A percentile compares a stretch with the other conserved stretches of the same genome.
Conservation (phyloP, 257 asterid species). For the Solanum chmielewskii region DNA sequence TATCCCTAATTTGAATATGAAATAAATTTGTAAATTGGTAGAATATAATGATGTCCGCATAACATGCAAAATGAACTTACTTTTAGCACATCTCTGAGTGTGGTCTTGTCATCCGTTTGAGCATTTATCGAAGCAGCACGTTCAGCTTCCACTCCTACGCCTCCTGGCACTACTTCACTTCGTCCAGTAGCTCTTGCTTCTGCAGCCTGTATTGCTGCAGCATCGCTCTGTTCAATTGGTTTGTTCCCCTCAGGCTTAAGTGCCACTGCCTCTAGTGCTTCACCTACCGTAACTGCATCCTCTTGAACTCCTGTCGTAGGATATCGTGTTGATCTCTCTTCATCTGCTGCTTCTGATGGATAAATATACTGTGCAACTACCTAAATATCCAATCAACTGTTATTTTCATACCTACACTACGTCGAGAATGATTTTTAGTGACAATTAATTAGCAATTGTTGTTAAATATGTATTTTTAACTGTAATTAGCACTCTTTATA, state of each 20-base stretch:
- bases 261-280: conserved; percentile 59
- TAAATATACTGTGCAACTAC: conserved; percentile 30
- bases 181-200: conserved; percentile 52
- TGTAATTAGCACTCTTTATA: no score
- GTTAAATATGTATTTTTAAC: no score
- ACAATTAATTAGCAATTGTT: no score
- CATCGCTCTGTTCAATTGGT: conserved; percentile 40
- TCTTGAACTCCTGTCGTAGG: neutral
- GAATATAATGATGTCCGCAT: neutral
- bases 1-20: neutral
- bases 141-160: conserved; percentile 43
- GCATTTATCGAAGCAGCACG: conserved; percentile 26
- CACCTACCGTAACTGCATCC: conserved; percentile 41
- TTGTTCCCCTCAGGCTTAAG: conserved; percentile 29
- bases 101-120: conserved; percentile 22
- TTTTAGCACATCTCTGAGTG: conserved; percentile 29
- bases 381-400: neutral
- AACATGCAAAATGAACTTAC: conserved; percentile 2
- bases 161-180: conserved; percentile 30
- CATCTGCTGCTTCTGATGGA: neutral
- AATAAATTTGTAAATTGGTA: no score
- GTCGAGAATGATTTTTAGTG: no score
- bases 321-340: neutral
- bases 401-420: neutral
- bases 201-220: conserved; percentile 59